A percentile compares a stretch with the other conserved stretches of the same genome.
phyloP scores from a whole-genome alignment of 73 alveolate species.

The Paramecium primaurelia region DNA sequence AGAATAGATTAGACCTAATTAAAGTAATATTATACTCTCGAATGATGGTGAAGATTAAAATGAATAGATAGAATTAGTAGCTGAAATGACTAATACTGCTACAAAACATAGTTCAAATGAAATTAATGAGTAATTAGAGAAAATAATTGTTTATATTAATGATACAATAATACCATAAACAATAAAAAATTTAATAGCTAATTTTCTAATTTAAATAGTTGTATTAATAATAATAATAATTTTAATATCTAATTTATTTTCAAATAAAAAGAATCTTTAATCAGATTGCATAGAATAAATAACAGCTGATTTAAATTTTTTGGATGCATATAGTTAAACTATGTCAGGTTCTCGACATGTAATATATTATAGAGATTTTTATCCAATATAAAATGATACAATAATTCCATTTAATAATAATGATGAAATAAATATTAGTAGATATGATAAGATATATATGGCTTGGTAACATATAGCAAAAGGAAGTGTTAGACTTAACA shows the following conservation, averaged over 20 bases:
- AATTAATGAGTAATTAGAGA: not conserved
- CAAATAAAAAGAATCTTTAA: not conserved
- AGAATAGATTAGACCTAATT: not conserved
- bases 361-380: slow-evolving; percentile 16
- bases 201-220: not conserved
- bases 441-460: not conserved
- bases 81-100: not conserved
- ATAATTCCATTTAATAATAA: not conserved
- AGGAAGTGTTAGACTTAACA: not conserved
- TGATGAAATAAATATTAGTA: not conserved
- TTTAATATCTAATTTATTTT: not conserved
- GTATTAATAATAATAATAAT: not conserved
- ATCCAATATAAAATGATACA: not conserved
- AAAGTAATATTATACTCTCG: not conserved
- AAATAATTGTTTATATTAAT: not conserved
- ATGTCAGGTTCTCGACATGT: not conserved
- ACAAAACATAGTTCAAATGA: not conserved
- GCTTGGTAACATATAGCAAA: not conserved
- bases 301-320: not conserved
- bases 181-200: not conserved
- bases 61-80: not conserved
- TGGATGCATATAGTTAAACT: not conserved
- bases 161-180: not conserved
- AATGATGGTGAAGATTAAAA: not conserved
- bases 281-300: not conserved